Evolutionary conservation across 2,329 filamentous ascomycete genomes (phyloP).

Genomic region (Neopestalotiopsis sp.): DNA sequence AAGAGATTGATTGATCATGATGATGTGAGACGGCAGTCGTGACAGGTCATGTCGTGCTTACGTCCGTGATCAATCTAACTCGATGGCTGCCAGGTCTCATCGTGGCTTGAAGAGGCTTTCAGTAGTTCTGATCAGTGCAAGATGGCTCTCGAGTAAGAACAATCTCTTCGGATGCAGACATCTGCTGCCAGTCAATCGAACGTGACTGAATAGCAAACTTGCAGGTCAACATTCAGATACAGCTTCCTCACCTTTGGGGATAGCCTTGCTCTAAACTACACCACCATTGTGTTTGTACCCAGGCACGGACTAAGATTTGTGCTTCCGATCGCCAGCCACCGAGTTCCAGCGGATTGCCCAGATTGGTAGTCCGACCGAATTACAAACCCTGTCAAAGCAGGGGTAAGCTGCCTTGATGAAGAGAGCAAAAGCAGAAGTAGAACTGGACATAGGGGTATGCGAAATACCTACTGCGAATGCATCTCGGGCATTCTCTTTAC

Average conservation of each 20-base stretch:
- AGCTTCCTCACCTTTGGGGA: neutral
- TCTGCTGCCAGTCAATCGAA: no score
- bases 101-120: neutral
- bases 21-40: conserved; percentile 6
- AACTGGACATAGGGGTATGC: neutral
- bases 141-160: no score
- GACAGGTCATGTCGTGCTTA: conserved; percentile 1
- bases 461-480: neutral
- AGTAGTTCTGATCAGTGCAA: no score
- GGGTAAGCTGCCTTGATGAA: neutral
- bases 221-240: no score
- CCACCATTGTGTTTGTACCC: neutral
- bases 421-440: neutral
- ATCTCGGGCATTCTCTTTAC: neutral
- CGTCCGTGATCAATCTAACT: neutral
- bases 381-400: neutral
- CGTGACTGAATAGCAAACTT: no score
- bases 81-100: neutral
- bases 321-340: conserved; percentile 7
- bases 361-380: conserved; percentile 5
- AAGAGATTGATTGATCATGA: neutral
- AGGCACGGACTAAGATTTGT: conserved; percentile 3
- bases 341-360: conserved; percentile 11
- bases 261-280: neutral
- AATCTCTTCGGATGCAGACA: no score